Evolutionary conservation across 139 green algal genomes (phyloP).

Genomic region (Asterochloris erici): DNA sequence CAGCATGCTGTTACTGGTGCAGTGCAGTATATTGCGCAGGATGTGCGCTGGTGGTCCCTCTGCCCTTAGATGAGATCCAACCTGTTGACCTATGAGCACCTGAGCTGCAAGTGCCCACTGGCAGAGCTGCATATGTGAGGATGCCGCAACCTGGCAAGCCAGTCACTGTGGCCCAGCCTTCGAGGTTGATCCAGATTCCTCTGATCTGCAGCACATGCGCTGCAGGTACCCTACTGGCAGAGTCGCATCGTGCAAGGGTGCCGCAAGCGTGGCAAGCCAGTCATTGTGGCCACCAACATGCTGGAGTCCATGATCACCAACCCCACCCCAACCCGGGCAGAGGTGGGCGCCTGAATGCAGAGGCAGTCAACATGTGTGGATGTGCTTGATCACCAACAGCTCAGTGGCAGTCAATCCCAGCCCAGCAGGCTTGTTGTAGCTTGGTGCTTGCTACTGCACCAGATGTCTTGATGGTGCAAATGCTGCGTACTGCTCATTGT

Average conservation of each 20-base stretch:
- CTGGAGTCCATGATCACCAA: slow-evolving; percentile 80
- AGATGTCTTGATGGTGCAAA: too few species aligned
- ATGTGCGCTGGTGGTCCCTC: too few species aligned
- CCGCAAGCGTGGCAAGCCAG: slow-evolving; percentile 65
- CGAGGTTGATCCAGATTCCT: background rate
- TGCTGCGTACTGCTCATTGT: too few species aligned
- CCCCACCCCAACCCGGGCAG: slow-evolving; percentile 69
- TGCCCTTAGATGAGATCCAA: too few species aligned
- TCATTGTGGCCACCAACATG: slow-evolving; percentile 85
- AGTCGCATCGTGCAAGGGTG: slow-evolving; percentile 66
- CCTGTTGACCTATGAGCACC: background rate
- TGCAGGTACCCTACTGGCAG: slow-evolving; percentile 71
- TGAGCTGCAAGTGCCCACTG: background rate
- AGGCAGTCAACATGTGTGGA: background rate
- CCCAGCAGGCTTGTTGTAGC: too few species aligned
- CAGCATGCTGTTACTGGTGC: too few species aligned
- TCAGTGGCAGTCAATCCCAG: too few species aligned
- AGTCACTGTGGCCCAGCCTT: background rate
- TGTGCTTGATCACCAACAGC: background rate
- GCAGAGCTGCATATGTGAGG: background rate
- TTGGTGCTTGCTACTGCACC: too few species aligned
- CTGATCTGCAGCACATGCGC: background rate
- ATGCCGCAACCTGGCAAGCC: background rate
- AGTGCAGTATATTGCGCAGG: too few species aligned
- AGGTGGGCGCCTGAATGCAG: background rate